Evolutionary conservation across 352 stramenopile species (phyloP).

Genomic region (Peronospora belbahrii): DNA sequence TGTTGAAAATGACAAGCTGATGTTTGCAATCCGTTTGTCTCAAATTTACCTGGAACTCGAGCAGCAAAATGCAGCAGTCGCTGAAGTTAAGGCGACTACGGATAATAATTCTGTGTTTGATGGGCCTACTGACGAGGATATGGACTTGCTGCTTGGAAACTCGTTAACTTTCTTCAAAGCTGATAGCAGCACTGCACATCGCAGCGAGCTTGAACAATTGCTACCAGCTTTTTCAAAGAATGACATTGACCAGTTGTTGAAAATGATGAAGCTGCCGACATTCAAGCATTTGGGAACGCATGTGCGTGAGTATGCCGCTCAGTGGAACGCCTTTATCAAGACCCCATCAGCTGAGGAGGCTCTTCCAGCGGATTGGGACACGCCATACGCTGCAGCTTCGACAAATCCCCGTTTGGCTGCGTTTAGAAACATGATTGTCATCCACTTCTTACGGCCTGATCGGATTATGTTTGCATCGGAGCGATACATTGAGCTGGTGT

Average conservation of each 20-base stretch:
- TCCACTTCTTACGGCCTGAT: slow-evolving; percentile 86
- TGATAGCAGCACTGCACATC: slow-evolving; percentile 25
- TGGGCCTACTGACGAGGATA: slow-evolving; percentile 57
- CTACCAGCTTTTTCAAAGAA: slow-evolving; percentile 49
- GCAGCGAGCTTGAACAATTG: slow-evolving; percentile 41
- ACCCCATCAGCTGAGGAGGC: slow-evolving; percentile 62
- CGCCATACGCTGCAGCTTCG: slow-evolving; percentile 21
- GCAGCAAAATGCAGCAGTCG: slow-evolving; percentile 38
- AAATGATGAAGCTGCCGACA: slow-evolving; percentile 59
- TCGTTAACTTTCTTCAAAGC: slow-evolving; percentile 39
- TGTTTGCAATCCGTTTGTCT: slow-evolving; percentile 94
- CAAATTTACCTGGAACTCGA: slow-evolving; percentile 86
- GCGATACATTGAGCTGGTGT: slow-evolving; percentile 70
- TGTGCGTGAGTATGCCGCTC: slow-evolving; percentile 43
- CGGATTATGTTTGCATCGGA: slow-evolving; percentile 80
- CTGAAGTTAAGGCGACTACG: slow-evolving; percentile 22
- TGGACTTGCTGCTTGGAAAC: slow-evolving; percentile 63
- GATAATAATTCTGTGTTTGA: slow-evolving; percentile 36
- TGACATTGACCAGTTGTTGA: slow-evolving; percentile 83
- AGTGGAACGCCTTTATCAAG: slow-evolving; percentile 82
- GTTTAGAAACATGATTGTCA: slow-evolving; percentile 77
- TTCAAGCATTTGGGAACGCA: slow-evolving; percentile 79
- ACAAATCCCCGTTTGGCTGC: slow-evolving; percentile 47
- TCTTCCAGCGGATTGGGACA: slow-evolving; percentile 63
- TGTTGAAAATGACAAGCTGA: slow-evolving; percentile 96